phyloP scores from a whole-genome alignment of 2,329 filamentous ascomycete species.

The Zasmidium cellare region DNA sequence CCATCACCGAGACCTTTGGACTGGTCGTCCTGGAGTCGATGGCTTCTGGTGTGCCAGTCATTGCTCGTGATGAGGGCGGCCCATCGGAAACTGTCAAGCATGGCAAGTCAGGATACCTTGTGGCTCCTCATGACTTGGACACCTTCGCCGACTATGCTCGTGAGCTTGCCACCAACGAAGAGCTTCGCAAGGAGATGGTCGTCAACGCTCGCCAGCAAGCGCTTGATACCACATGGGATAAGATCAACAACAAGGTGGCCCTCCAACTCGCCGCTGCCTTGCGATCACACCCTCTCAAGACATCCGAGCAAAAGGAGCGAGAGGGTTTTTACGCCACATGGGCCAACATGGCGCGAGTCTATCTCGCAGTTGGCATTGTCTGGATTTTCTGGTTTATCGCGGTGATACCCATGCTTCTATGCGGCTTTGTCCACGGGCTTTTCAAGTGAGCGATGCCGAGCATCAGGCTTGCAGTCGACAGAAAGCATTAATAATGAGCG shows the following conservation, averaged over 20 bases:
- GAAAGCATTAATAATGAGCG: not conserved
- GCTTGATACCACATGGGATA: constrained; percentile 67
- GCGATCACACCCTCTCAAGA: constrained; percentile 10
- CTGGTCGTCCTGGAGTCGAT: constrained; percentile 70
- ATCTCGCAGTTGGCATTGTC: constrained; percentile 35
- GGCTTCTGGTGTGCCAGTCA: constrained; percentile 68
- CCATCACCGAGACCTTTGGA: constrained; percentile 70
- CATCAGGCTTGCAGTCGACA: too few species aligned
- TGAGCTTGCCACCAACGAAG: constrained; percentile 49
- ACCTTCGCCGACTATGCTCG: constrained; percentile 58
- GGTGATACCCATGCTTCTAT: constrained; percentile 34
- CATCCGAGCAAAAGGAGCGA: constrained; percentile 15
- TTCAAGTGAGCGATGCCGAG: constrained; percentile 21
- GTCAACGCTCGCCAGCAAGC: constrained; percentile 56
- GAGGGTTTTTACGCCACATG: constrained; percentile 31
- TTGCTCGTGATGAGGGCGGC: constrained; percentile 68
- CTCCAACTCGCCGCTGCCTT: constrained; percentile 59
- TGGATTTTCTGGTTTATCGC: constrained; percentile 40
- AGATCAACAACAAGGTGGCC: constrained; percentile 69
- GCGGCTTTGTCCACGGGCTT: constrained; percentile 33
- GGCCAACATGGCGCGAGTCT: constrained; percentile 29
- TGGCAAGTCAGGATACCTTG: constrained; percentile 60
- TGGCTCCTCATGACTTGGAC: constrained; percentile 60
- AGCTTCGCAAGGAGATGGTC: constrained; percentile 49
- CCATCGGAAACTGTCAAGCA: constrained; percentile 67